These are phyloP conservation scores for Gleditsia sinensis DNA, from an alignment of 306 rosid genomes.

Conservation along the genomic window DNA sequence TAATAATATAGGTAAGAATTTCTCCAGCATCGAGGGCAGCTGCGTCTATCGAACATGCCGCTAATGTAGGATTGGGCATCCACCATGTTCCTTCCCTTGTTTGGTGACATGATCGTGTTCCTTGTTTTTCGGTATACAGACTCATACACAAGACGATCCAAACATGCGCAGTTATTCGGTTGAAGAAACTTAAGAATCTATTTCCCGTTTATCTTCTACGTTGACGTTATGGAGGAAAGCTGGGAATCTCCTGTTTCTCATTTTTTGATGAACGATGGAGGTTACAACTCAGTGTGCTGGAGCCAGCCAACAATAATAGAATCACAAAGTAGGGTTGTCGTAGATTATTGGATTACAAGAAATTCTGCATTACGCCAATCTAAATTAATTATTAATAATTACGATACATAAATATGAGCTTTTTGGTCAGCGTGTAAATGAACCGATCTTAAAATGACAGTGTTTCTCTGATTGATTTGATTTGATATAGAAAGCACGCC, in stretches of 20 bases:
- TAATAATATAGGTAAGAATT: too few relatives aligned
- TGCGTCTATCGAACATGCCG: constrained; percentile 32
- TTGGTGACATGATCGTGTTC: background rate
- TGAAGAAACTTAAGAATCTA: constrained; percentile 28
- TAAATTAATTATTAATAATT: too few relatives aligned
- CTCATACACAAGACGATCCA: background rate
- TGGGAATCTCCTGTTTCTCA: constrained; percentile 29
- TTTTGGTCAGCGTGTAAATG: too few relatives aligned
- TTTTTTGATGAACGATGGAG: too few relatives aligned
- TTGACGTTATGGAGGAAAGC: constrained; percentile 23
- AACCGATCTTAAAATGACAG: background rate
- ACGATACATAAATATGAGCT: too few relatives aligned
- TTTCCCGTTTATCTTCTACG: constrained; percentile 21
- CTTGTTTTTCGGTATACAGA: background rate
- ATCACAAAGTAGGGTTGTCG: too few relatives aligned
- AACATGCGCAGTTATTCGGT: constrained; percentile 35
- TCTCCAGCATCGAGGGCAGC: too few relatives aligned
- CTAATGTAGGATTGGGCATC: constrained; percentile 20
- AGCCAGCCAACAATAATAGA: too few relatives aligned
- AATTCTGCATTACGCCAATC: too few relatives aligned
- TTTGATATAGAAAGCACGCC: background rate
- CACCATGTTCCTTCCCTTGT: constrained; percentile 7
- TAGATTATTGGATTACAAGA: too few relatives aligned
- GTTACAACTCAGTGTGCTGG: too few relatives aligned
- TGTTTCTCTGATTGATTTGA: constrained; percentile 1